Conservation (phyloP, 1,284 basidiomycete species). For the Cryptococcus neoformans region DNA sequence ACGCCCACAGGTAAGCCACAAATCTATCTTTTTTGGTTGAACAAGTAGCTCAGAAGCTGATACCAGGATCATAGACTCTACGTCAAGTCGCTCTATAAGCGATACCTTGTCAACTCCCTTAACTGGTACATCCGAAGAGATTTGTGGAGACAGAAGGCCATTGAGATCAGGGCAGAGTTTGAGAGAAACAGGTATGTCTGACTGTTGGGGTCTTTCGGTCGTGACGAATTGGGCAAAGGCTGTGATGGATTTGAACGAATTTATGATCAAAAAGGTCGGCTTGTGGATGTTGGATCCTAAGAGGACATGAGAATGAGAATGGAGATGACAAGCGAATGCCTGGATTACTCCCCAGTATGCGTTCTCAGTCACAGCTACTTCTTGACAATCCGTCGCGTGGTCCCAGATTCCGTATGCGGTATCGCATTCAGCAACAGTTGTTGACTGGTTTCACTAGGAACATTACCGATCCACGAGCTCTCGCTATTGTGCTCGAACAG, state of each 20-base stretch:
- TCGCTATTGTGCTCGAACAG: conserved; percentile 73
- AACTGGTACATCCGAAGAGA: conserved; percentile 86
- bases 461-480: conserved; percentile 79
- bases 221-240: background rate
- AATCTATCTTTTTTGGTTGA: background rate
- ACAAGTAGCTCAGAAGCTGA: background rate
- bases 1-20: conserved; percentile 13
- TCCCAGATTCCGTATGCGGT: too few species aligned
- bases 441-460: conserved; percentile 55
- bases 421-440: too few species aligned
- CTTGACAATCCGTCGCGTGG: too few species aligned
- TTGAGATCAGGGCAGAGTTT: conserved; percentile 86
- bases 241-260: background rate
- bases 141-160: conserved; percentile 76
- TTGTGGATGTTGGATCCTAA: background rate
- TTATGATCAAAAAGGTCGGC: background rate
- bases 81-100: conserved; percentile 88
- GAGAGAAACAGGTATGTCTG: conserved; percentile 76
- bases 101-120: conserved; percentile 76
- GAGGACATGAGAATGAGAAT: too few species aligned
- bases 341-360: too few species aligned
- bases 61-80: conserved; percentile 55
- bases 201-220: background rate
- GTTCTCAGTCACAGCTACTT: too few species aligned
- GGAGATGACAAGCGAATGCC: too few species aligned